A percentile compares a stretch with the other conserved stretches of the same genome.
These are phyloP conservation scores for Lasiodiplodia gonubiensis DNA, from an alignment of 2,329 filamentous ascomycete genomes.

Conservation along the genomic window DNA sequence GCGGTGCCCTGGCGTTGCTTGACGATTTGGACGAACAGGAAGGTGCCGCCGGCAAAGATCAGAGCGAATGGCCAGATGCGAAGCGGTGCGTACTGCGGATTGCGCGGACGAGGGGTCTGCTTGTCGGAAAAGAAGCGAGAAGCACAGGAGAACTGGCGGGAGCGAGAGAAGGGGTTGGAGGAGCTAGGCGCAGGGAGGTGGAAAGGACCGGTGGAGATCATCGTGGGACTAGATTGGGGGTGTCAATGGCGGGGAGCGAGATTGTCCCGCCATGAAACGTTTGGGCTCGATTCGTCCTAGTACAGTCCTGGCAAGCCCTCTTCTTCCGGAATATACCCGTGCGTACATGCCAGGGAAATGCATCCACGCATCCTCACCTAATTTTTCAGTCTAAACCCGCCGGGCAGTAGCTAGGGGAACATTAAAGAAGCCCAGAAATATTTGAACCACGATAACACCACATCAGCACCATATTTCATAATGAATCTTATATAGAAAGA, in stretches of 20 bases:
- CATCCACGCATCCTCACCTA: no score
- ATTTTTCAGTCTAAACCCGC: no score
- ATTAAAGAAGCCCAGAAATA: no score
- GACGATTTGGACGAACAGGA: slow-evolving; percentile 54
- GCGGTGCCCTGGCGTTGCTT: slow-evolving; percentile 50
- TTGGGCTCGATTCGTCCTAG: slow-evolving; percentile 3
- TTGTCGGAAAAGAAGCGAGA: slow-evolving; percentile 30
- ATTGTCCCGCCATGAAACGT: slow-evolving; percentile 27
- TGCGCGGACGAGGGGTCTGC: slow-evolving; percentile 33
- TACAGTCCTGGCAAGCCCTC: no score
- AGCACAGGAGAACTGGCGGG: slow-evolving; percentile 38
- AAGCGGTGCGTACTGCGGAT: slow-evolving; percentile 45
- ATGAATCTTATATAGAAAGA: no score
- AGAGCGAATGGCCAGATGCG: slow-evolving; percentile 53
- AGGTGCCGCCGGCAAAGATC: slow-evolving; percentile 54
- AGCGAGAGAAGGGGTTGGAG: slow-evolving; percentile 24
- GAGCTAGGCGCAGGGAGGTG: slow-evolving; percentile 28
- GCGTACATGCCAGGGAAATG: no score
- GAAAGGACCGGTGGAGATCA: slow-evolving; percentile 38
- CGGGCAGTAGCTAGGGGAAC: no score
- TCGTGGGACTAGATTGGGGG: slow-evolving; percentile 36
- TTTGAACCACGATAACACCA: no score
- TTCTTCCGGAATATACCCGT: no score
- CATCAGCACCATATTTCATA: no score
- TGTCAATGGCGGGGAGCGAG: slow-evolving; percentile 23